A percentile compares a stretch with the other conserved stretches of the same genome.
Evolutionary conservation across 805 yeast genomes (phyloP).

Genomic region (Middelhovenomyces tepae): DNA sequence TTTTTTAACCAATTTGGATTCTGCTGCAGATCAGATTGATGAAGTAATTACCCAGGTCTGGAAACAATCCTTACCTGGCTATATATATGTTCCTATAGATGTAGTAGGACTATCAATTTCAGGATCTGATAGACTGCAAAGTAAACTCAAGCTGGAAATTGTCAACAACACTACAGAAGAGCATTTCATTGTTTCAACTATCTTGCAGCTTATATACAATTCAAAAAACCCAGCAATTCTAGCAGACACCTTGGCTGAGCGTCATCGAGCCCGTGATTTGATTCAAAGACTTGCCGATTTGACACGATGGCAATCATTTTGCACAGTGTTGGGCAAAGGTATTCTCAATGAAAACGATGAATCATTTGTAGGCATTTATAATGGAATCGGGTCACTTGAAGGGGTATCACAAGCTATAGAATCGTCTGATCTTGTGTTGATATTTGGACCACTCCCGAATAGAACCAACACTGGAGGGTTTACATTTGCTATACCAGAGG

Average conservation of each 20-base stretch:
- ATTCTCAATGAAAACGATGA: conserved; percentile 60
- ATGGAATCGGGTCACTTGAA: conserved; percentile 47
- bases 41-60: conserved; percentile 48
- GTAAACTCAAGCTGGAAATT: conserved; percentile 26
- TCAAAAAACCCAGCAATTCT: conserved; percentile 55
- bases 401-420: conserved; percentile 42
- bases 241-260: conserved; percentile 61
- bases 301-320: conserved; percentile 47
- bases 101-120: conserved; percentile 27
- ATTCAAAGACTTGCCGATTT: conserved; percentile 41
- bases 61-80: conserved; percentile 67
- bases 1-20: conserved; percentile 35
- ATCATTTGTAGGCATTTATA: conserved; percentile 63
- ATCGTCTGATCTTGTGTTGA: conserved; percentile 59
- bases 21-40: conserved; percentile 59
- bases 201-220: conserved; percentile 43
- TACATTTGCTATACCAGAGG: conserved; percentile 38
- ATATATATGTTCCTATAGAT: conserved; percentile 68
- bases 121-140: conserved; percentile 3
- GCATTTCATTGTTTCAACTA: conserved; percentile 31
- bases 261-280: conserved; percentile 42
- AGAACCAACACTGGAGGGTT: conserved; percentile 66
- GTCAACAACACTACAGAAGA: conserved; percentile 23
- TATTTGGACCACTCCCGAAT: conserved; percentile 58
- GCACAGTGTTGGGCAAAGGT: conserved; percentile 65